Percentiles rank a stretch among this genome's conserved stretches.
Conservation (phyloP, 169 alveolate species). For the Cardiosporidium cionae region DNA sequence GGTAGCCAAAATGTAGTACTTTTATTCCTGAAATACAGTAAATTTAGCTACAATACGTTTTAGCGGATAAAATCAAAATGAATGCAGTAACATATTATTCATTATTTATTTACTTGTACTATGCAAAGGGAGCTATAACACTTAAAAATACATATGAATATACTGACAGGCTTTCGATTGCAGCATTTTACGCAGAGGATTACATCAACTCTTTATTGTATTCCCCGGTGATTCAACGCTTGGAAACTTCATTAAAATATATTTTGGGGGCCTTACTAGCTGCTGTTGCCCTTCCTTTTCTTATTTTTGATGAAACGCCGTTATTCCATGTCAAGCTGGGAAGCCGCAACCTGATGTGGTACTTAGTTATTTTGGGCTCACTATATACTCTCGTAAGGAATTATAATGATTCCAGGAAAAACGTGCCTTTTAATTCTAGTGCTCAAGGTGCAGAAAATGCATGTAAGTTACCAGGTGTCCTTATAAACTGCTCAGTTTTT, state of each 20-base stretch:
- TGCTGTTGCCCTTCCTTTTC: not conserved
- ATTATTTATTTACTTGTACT: too few species aligned
- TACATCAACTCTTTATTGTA: not conserved
- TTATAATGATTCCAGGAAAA: not conserved
- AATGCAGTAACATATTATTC: too few species aligned
- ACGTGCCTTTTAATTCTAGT: not conserved
- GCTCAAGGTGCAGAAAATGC: not conserved
- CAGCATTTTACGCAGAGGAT: constrained; percentile 1
- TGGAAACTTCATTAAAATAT: not conserved
- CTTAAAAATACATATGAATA: too few species aligned
- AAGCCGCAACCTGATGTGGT: constrained; percentile 34
- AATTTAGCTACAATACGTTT: too few species aligned
- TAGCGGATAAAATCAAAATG: too few species aligned
- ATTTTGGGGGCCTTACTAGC: constrained; percentile 10
- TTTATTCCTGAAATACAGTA: too few species aligned
- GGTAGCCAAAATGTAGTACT: too few species aligned
- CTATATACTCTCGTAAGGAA: not conserved
- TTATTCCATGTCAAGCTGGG: constrained; percentile 20
- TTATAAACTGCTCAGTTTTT: too few species aligned
- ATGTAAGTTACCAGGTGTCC: not conserved
- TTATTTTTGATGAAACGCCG: constrained; percentile 28
- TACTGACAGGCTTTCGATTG: not conserved
- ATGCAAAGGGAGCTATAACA: too few species aligned
- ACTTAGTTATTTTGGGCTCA: constrained; percentile 19
- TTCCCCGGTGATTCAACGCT: not conserved